Evolutionary conservation across 768 basidiomycete genomes (phyloP).

Genomic region (Collybia sp.): DNA sequence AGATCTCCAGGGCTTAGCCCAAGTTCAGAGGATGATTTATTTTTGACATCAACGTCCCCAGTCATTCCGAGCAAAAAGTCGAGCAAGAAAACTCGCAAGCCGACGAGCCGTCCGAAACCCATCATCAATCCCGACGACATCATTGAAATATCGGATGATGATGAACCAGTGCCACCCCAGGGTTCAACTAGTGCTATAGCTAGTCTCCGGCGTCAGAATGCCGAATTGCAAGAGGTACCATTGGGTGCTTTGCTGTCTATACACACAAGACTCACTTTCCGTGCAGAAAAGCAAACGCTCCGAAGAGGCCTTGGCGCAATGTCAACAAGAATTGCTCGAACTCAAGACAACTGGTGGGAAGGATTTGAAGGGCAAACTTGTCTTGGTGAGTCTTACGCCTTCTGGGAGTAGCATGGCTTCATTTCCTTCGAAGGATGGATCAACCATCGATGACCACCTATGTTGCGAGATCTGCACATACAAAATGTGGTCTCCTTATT

Average conservation of each 20-base stretch:
- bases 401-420: background rate
- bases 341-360: background rate
- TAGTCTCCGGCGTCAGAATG: background rate
- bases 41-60: too few species aligned
- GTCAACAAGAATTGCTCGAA: background rate
- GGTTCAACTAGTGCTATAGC: background rate
- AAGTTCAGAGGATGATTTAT: too few species aligned
- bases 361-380: background rate
- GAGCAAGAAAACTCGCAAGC: too few species aligned
- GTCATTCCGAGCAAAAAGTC: too few species aligned
- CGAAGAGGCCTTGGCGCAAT: background rate
- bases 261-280: background rate
- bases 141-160: background rate
- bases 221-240: background rate
- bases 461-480: conserved; percentile 47
- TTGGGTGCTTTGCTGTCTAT: background rate
- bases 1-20: too few species aligned
- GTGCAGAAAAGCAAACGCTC: background rate
- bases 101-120: too few species aligned
- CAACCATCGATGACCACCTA: conserved; percentile 34
- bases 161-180: background rate
- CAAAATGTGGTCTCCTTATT: conserved; percentile 48
- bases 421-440: conserved; percentile 13
- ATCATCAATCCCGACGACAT: background rate
- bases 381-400: background rate